Base-by-base conservation (phyloP, 768 basidiomycete genomes). In the Sarcodon sp. region DNA sequence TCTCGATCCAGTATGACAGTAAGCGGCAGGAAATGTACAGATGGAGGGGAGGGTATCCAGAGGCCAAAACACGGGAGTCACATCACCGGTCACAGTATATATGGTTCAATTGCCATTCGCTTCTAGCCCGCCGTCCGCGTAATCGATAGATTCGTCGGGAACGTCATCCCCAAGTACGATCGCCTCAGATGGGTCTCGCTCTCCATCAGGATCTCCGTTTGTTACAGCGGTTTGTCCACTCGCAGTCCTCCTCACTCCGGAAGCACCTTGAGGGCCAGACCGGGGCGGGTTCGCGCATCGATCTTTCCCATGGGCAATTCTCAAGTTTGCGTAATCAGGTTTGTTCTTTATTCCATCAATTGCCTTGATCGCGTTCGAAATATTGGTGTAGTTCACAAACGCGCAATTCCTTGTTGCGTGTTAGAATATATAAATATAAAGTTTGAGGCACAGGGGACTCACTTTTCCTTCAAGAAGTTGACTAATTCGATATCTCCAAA, bases 401-500 rank as follows among this genome's bases (percentile, higher is more conserved):
- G 89, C 90, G 61, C 91, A 93, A 67, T 91, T 90, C 76, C 88
- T 92, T 49, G 52, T 37, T 35, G n/a, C 11, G 9, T n/a, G 39
- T 41, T 47, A 33, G n/a, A 48, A 13, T 38, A 33, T 3, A 6
- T 1, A 33, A 44, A n/a, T 16, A 44, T 45, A 16, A 35, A 53
- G 18, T 45, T 47, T 15, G n/a, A 13, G 12, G 13, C 9, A 48
- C 47, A 45, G 46, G 38, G 16, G 36, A 41, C 35, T 33, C 57
- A 86, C 85, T 96, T 93, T 65, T 94, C 91, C 67, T 84, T 88
- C 55, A 94, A 69, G 69, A 90, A 94, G 64, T 94, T 96, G 64
- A 96, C 84, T 47, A 96, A 77, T 68, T 98, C 94, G 54, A 98
- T 92, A 51, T 98, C 94, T 16, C 94, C 94, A 64, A 77, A 97